These are phyloP conservation scores for Cryptococcus sp. DNA, from an alignment of 1,284 basidiomycete genomes.

Conservation along the genomic window DNA sequence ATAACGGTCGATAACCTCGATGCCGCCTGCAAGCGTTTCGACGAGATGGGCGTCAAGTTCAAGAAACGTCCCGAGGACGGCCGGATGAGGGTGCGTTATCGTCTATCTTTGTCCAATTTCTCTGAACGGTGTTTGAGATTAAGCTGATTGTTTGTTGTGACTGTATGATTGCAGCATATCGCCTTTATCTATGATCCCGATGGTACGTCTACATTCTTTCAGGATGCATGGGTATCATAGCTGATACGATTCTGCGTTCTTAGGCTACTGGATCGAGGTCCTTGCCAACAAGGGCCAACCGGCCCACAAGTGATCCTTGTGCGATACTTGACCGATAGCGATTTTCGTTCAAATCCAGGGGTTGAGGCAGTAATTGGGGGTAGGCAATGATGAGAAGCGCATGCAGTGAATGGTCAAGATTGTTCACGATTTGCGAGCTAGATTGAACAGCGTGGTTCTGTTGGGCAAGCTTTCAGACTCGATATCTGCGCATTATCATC, in stretches of 20 bases:
- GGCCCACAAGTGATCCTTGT: slow-evolving; percentile 13
- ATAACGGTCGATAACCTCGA: slow-evolving; percentile 77
- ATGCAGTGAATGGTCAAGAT: too few species aligned
- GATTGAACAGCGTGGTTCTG: too few species aligned
- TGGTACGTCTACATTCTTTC: slow-evolving; percentile 49
- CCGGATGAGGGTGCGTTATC: slow-evolving; percentile 78
- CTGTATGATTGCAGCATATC: slow-evolving; percentile 30
- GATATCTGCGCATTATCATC: too few species aligned
- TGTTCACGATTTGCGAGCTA: too few species aligned
- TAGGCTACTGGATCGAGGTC: slow-evolving; percentile 59
- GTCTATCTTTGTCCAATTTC: slow-evolving; percentile 62
- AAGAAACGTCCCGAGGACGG: slow-evolving; percentile 87
- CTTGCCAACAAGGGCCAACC: slow-evolving; percentile 39
- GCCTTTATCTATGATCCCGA: slow-evolving; percentile 90
- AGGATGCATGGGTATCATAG: slow-evolving; percentile 29
- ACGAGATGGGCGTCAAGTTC: slow-evolving; percentile 77
- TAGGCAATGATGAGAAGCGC: too few species aligned
- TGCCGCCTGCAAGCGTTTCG: slow-evolving; percentile 80
- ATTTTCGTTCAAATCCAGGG: too few species aligned
- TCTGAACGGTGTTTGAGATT: background rate
- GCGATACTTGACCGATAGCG: too few species aligned
- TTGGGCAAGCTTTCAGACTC: too few species aligned
- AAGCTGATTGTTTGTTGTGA: background rate
- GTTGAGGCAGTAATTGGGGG: too few species aligned
- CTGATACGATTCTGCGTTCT: slow-evolving; percentile 15